Conservation (phyloP, 768 basidiomycete species). For the Mycena crocata region DNA sequence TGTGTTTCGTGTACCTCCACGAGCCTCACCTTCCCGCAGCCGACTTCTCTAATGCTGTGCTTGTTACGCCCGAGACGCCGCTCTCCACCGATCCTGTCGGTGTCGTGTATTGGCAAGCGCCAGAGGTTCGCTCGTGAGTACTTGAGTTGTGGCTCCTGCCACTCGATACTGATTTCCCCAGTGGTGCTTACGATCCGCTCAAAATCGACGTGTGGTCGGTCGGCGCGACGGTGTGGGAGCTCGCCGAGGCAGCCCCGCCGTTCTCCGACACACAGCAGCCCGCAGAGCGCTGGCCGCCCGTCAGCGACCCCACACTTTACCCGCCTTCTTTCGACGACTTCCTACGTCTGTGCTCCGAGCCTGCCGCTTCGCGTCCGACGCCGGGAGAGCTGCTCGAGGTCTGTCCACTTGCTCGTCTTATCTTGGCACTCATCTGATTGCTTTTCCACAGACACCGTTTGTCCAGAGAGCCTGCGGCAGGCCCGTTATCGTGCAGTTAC, state of each 20-base stretch:
- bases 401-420: constrained; percentile 34
- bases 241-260: constrained; percentile 80
- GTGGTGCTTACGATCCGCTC: constrained; percentile 77
- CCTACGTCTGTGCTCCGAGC: constrained; percentile 72
- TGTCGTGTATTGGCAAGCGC: constrained; percentile 88
- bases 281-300: constrained; percentile 72
- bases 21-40: constrained; percentile 51
- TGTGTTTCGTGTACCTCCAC: neutral
- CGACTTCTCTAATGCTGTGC: constrained; percentile 84
- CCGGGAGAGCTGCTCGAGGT: constrained; percentile 72
- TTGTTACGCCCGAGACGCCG: constrained; percentile 63
- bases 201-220: constrained; percentile 86
- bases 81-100: constrained; percentile 70
- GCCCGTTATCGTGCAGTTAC: constrained; percentile 71
- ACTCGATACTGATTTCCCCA: constrained; percentile 38
- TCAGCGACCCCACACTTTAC: constrained; percentile 68
- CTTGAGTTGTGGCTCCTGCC: neutral
- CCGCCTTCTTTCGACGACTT: constrained; percentile 82
- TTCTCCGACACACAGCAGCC: constrained; percentile 71
- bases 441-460: constrained; percentile 62
- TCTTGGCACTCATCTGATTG: neutral
- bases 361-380: constrained; percentile 64
- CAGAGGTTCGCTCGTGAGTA: constrained; percentile 78
- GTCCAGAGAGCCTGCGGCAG: constrained; percentile 78
- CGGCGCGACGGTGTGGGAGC: constrained; percentile 87